Conservation (phyloP, 140 eudicot species). For the Flaveria floridana region DNA sequence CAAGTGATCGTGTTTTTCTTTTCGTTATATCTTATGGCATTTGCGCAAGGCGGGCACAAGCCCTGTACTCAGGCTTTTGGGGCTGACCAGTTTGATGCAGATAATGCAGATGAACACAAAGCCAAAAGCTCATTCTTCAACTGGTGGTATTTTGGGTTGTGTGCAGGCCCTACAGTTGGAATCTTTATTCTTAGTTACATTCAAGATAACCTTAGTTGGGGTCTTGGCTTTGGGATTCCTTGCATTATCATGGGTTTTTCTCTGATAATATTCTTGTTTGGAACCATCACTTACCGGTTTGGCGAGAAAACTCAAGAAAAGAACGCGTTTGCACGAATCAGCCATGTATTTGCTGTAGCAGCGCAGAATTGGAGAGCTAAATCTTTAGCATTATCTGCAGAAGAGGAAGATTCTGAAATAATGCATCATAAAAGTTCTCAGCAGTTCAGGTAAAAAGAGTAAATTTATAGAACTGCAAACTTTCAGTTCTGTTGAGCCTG, state of each 20-base stretch:
- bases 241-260: constrained; percentile 43
- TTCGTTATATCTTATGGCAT: constrained; percentile 50
- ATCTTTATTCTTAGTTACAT: constrained; percentile 42
- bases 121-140: constrained; percentile 68
- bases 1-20: constrained; percentile 39
- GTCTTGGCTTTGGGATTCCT: constrained; percentile 57
- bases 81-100: constrained; percentile 65
- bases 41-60: constrained; percentile 56
- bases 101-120: constrained; percentile 42
- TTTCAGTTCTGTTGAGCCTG: not conserved
- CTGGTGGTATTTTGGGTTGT: constrained; percentile 52
- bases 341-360: constrained; percentile 39
- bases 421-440: constrained; percentile 30
- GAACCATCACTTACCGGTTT: constrained; percentile 48
- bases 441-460: constrained; percentile 37
- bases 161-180: constrained; percentile 34
- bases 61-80: constrained; percentile 66
- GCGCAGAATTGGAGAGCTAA: constrained; percentile 35
- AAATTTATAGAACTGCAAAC: not conserved
- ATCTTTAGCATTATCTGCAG: constrained; percentile 6
- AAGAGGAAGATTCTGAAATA: constrained; percentile 31
- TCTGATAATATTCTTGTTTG: constrained; percentile 34
- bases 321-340: constrained; percentile 37
- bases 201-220: constrained; percentile 65
- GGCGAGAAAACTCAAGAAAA: constrained; percentile 15